Evolutionary conservation across 2,329 filamentous ascomycete genomes (phyloP).

Genomic region (Pseudogymnoascus sp.): DNA sequence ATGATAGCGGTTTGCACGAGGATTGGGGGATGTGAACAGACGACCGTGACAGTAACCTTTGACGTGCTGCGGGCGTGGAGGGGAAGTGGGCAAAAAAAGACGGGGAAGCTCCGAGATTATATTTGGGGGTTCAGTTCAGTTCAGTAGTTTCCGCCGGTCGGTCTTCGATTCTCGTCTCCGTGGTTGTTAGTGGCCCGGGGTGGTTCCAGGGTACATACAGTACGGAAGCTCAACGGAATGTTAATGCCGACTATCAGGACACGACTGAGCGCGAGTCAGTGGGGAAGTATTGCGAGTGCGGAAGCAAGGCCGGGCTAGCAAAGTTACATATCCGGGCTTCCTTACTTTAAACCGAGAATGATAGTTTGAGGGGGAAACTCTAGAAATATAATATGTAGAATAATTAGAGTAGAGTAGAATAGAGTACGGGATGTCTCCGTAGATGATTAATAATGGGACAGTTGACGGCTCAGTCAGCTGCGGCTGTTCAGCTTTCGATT

Average conservation of each 20-base stretch:
- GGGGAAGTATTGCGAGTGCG: constrained; percentile 1
- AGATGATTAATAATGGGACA: neutral
- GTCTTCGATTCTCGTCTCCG: neutral
- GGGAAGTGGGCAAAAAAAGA: neutral
- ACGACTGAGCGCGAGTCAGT: neutral
- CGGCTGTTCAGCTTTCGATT: neutral
- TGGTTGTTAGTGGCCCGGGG: neutral
- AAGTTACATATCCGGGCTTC: neutral
- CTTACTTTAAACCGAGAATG: neutral
- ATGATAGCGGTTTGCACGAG: constrained; percentile 44
- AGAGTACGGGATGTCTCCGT: neutral
- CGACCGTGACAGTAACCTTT: neutral
- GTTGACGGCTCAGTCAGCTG: neutral
- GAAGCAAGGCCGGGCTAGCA: neutral
- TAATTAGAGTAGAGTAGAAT: neutral
- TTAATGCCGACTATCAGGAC: neutral
- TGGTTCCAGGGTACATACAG: neutral
- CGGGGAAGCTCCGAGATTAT: constrained; percentile 4
- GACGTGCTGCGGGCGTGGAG: neutral
- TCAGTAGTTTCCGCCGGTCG: too few species aligned
- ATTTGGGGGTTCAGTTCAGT: neutral
- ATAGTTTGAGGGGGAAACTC: neutral
- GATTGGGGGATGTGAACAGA: constrained; percentile 1
- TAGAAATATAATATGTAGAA: neutral
- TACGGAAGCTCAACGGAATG: neutral